Conservation (phyloP, 2,329 filamentous ascomycete genomes). For the Exophiala mesophila region DNA sequence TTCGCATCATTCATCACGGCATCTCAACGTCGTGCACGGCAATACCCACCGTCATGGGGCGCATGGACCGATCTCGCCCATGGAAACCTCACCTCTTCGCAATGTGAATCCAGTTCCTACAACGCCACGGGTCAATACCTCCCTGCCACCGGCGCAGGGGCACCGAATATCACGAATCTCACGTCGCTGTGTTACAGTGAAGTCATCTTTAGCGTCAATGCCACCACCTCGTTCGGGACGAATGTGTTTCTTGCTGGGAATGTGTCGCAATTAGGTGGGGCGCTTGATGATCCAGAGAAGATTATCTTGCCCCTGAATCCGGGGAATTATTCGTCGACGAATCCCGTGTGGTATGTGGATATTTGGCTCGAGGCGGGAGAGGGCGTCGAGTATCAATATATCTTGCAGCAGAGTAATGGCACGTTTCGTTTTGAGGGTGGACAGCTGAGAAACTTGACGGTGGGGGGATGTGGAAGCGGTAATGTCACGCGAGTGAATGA, state of each 20-base stretch:
- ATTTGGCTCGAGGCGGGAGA: slow-evolving; percentile 54
- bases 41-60: slow-evolving; percentile 26
- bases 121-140: slow-evolving; percentile 24
- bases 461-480: slow-evolving; percentile 12
- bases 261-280: slow-evolving; percentile 50
- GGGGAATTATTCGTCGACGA: slow-evolving; percentile 12
- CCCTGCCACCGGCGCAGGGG: slow-evolving; percentile 19
- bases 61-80: slow-evolving; percentile 12
- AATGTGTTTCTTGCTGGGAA: slow-evolving; percentile 62
- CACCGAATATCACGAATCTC: slow-evolving; percentile 15
- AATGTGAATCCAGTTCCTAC: slow-evolving; percentile 19
- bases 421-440: slow-evolving; percentile 17
- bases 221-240: slow-evolving; percentile 40
- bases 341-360: slow-evolving; percentile 51
- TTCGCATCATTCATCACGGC: slow-evolving; percentile 39
- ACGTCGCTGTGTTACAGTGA: slow-evolving; percentile 13
- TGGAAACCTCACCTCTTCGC: slow-evolving; percentile 10
- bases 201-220: slow-evolving; percentile 21
- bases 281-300: slow-evolving; percentile 5
- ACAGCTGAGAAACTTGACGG: slow-evolving; percentile 3
- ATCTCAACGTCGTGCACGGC: slow-evolving; percentile 18
- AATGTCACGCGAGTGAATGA: slow-evolving; percentile 6
- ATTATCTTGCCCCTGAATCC: slow-evolving; percentile 14
- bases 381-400: slow-evolving; percentile 63
- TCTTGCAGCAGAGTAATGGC: slow-evolving; percentile 54